These are phyloP conservation scores for Nectriaceae sp. DNA, from an alignment of 2,329 filamentous ascomycete genomes.

Conservation along the genomic window DNA sequence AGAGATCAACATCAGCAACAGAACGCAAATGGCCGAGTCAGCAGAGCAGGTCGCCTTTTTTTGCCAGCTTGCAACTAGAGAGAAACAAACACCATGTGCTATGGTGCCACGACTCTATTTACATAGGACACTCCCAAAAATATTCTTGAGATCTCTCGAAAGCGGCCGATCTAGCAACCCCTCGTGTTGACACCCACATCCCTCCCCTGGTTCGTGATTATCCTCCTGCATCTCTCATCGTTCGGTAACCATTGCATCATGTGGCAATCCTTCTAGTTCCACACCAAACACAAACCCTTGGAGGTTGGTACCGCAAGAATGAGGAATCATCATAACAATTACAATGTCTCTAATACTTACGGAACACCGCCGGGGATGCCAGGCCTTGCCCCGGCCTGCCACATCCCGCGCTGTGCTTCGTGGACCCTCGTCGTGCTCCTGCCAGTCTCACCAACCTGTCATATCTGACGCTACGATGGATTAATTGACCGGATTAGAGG, in stretches of 20 bases:
- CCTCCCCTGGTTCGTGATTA: neutral
- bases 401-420: slow-evolving; percentile 2
- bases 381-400: slow-evolving; percentile 1
- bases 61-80: slow-evolving; percentile 2
- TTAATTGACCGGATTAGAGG: neutral
- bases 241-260: slow-evolving; percentile 18
- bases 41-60: slow-evolving; percentile 18
- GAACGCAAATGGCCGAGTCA: slow-evolving; percentile 7
- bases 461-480: neutral
- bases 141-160: too few species aligned
- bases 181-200: neutral
- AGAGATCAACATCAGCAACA: slow-evolving; percentile 16
- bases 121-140: too few species aligned
- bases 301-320: too few species aligned
- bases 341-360: too few species aligned
- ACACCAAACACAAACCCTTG: neutral
- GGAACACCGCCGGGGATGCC: slow-evolving; percentile 11
- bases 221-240: neutral
- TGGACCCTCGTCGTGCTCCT: neutral
- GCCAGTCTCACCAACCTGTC: slow-evolving; percentile 2
- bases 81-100: slow-evolving; percentile 15
- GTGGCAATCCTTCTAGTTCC: slow-evolving; percentile 8
- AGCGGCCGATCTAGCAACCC: too few species aligned
- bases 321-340: slow-evolving; percentile 4
- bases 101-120: slow-evolving; percentile 11